Evolutionary conservation across 306 rosid genomes (phyloP), one percentile per base, ranked within the genome.

Genomic region (Pachyrhizus erosus): DNA sequence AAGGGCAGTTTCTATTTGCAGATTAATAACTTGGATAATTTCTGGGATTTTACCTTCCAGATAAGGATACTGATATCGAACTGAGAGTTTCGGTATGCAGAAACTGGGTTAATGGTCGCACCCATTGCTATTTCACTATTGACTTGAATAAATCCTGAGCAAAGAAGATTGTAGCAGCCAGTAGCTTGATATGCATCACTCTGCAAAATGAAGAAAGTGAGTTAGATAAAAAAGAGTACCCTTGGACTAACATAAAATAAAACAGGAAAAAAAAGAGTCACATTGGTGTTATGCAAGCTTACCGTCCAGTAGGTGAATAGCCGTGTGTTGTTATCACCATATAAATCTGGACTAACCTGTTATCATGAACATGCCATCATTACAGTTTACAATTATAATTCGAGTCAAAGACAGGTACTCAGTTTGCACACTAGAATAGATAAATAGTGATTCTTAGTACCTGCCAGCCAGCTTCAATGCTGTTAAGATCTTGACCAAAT

Each of bases 391-490:
- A 73, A 17, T 57, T 26, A 10, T 69, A 85, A 73, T 73, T 11
- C 18, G 40, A 71, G 20, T 40, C 12, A 23, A 40, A 31, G 14
- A 20, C 3, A 2, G 39, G 3, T 5, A 12, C 13, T 18, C 13
- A 1, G 52, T 51, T 78, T 78, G 6, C 18, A 51, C 21, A 33
- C 13, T 67, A 24, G 55, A 51, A 39, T 52, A 37, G 17, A 33
- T 2, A 11, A 31, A 61, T 64, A 8, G 9, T 1, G 33, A 72
- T 34, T 52, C 45, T 14, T 9, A 12, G 52, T 88, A 96, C 99
- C 99, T 96, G 99, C 99, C 99, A 96, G 60, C 99, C 99, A 77
- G 99, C 99, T 91, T 96, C 99, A 83, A 96, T 94, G 91, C 99
- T 96, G 88, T 96, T 96, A 6, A 96, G 94, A 85, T 96, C 99